Conservation (phyloP, 2,329 filamentous ascomycete species). For the Aspergillus sclerotialis region DNA sequence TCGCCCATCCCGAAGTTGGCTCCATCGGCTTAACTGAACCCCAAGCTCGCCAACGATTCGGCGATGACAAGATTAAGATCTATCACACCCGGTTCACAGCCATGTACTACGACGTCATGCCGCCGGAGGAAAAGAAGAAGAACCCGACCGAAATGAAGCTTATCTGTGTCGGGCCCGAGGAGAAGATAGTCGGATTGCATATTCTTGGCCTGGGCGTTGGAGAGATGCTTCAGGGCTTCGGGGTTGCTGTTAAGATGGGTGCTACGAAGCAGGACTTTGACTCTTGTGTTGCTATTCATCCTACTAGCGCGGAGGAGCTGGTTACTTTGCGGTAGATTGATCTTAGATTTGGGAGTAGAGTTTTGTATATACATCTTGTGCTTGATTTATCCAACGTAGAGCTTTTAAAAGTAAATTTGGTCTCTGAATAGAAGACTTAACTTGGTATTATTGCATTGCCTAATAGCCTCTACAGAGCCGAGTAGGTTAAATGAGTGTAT, state of each 20-base stretch:
- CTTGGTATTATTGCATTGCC: too few species aligned
- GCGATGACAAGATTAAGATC: constrained; percentile 44
- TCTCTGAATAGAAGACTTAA: too few species aligned
- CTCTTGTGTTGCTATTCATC: constrained; percentile 68
- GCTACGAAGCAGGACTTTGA: constrained; percentile 73
- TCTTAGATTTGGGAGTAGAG: constrained; percentile 1
- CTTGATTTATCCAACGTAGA: too few species aligned
- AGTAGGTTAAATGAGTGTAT: too few species aligned
- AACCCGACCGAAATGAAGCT: constrained; percentile 47
- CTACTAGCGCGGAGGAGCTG: constrained; percentile 68
- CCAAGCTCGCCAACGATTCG: constrained; percentile 40
- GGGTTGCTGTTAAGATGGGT: constrained; percentile 72
- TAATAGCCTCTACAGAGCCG: too few species aligned
- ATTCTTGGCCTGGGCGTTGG: constrained; percentile 41
- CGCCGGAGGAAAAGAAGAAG: constrained; percentile 42
- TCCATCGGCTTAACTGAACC: constrained; percentile 45
- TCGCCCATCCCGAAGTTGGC: constrained; percentile 46
- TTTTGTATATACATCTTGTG: constrained; percentile 28
- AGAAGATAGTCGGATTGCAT: constrained; percentile 46
- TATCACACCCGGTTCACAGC: constrained; percentile 44
- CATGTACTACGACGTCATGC: constrained; percentile 44
- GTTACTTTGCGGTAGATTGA: constrained; percentile 42
- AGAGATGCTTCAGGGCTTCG: constrained; percentile 71
- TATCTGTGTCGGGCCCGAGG: constrained; percentile 41
- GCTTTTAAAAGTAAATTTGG: too few species aligned